Evolutionary conservation across 177 flowering plant genomes (phyloP), one percentile per base, ranked within the genome.

Genomic region (Telopea speciosissima): DNA sequence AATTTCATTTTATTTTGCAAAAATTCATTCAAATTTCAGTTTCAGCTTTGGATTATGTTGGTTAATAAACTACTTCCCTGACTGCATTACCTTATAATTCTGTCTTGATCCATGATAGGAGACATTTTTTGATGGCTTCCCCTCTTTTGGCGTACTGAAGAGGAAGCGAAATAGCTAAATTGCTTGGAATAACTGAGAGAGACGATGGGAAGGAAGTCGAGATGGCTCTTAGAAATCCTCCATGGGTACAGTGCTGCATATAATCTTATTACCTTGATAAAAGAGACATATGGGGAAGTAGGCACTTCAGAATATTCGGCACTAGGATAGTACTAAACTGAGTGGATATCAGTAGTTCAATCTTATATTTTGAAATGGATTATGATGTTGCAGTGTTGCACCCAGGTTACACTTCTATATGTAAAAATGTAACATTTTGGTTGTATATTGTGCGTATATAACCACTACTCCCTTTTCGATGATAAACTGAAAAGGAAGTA

Each of bases 201-300:
- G 78, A 73, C 14, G 62, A 74, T 31, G 72, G 75, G 26, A 65
- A 73, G 40, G 83, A 65, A 24, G 58, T 22, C 3, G 70, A 52
- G 49, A 40, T 73, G 65, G 75, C 75, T 71, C 75, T 79, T 1
- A 85, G 92, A 82, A 82, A 81, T 78, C 95, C 91, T 23, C 95
- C 89, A 65, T 88, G 90, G 91, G 74, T 86, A 17, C 78, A 77
- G 42, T 81, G 82, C 70, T 87, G 87, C 71, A 65, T 87, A 21
- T 81, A 83, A 71, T 85, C 91, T 10, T 84, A 87, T 69, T 87
- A 81, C 78, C 61, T 79, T 2, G 80, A 70, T 16, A 78, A 85
- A 70, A 69, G 25, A 49, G 81, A 87, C 72, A 68, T 28, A 7
- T 85, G 88, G 89, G 84, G 77, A 75, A 87, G 80, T 19, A 79